Percentiles rank a stretch among this genome's conserved stretches.
Evolutionary conservation across 441 rosid species (phyloP).

Genomic region (Mallotus japonicus): DNA sequence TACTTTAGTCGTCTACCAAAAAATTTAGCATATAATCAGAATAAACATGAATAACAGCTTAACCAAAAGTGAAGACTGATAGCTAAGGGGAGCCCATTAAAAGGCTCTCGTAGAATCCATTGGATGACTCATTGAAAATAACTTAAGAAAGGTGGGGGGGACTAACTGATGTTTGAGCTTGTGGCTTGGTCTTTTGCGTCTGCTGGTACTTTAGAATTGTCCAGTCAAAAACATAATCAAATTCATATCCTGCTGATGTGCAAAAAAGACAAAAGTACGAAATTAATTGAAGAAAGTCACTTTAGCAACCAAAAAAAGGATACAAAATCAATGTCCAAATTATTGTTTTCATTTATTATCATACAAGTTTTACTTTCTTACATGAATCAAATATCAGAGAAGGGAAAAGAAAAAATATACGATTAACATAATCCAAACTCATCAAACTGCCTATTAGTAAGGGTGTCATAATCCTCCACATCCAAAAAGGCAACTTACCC

Average conservation of each 20-base stretch:
- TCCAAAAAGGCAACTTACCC: neutral
- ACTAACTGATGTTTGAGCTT: slow-evolving; percentile 42
- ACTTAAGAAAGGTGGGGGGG: neutral
- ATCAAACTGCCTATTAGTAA: neutral
- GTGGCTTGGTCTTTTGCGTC: slow-evolving; percentile 54
- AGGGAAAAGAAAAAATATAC: neutral
- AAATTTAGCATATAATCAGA: neutral
- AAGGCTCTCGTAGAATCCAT: neutral
- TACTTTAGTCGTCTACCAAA: neutral
- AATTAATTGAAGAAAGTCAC: neutral
- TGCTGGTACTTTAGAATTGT: slow-evolving; percentile 84
- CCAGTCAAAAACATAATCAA: slow-evolving; percentile 86
- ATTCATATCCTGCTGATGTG: slow-evolving; percentile 53
- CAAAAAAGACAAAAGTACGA: slow-evolving; percentile 2
- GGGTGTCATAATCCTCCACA: neutral
- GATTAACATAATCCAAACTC: neutral
- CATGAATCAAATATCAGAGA: neutral
- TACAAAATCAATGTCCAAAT: neutral
- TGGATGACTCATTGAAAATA: neutral
- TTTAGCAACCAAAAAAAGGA: neutral
- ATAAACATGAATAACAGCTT: neutral
- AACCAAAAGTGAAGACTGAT: neutral
- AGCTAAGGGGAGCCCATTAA: neutral
- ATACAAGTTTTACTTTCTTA: neutral
- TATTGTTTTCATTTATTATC: neutral